Percentiles rank a stretch among this genome's conserved stretches.
These are phyloP conservation scores for Scytalidium lignicola DNA, from an alignment of 2,329 filamentous ascomycete genomes.

Conservation along the genomic window DNA sequence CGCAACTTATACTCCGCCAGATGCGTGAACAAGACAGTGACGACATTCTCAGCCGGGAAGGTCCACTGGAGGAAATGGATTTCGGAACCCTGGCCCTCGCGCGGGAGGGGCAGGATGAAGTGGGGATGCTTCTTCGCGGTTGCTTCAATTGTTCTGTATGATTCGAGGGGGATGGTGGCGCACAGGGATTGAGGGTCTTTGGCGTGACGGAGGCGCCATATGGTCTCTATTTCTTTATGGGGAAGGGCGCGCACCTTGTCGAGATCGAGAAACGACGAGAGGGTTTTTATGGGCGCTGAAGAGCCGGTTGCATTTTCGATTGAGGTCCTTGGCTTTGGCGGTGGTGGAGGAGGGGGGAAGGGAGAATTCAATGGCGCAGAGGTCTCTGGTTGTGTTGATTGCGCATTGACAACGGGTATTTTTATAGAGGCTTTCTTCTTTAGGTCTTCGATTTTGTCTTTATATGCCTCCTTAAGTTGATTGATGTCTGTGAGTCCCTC, in stretches of 20 bases:
- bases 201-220: constrained; percentile 89
- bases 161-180: constrained; percentile 68
- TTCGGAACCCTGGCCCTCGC: constrained; percentile 65
- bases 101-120: constrained; percentile 86
- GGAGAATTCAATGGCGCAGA: constrained; percentile 24
- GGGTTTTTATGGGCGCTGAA: constrained; percentile 42
- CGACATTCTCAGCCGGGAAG: constrained; percentile 67
- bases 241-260: constrained; percentile 70
- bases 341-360: constrained; percentile 24
- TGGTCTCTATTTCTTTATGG: constrained; percentile 72
- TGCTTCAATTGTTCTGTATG: constrained; percentile 67
- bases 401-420: constrained; percentile 31
- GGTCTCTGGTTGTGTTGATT: constrained; percentile 26
- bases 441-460: constrained; percentile 72
- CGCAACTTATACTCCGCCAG: constrained; percentile 88
- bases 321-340: constrained; percentile 23
- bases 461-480: constrained; percentile 75
- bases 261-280: constrained; percentile 70
- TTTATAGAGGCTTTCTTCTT: constrained; percentile 60
- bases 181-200: constrained; percentile 70
- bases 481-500: constrained; percentile 67
- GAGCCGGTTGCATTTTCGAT: constrained; percentile 26
- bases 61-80: constrained; percentile 97
- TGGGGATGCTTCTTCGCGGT: constrained; percentile 73
- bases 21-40: constrained; percentile 86